A percentile compares a stretch with the other conserved stretches of the same genome.
phyloP scores from a whole-genome alignment of 2,329 filamentous ascomycete species.

The Colletotrichum euphorbiae region DNA sequence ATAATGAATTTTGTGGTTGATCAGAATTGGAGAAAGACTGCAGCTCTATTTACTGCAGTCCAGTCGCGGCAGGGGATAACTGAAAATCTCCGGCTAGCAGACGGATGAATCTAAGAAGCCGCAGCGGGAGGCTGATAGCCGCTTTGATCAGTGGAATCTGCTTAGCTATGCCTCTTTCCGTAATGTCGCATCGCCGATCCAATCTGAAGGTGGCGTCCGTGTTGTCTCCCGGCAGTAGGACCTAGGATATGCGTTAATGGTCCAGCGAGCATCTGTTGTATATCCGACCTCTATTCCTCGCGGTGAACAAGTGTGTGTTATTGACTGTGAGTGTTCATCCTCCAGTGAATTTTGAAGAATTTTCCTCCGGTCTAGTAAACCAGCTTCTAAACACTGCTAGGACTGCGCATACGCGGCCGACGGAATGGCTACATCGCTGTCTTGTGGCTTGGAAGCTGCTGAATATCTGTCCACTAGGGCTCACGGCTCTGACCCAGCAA shows the following conservation, averaged over 20 bases:
- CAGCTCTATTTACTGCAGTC: too few relatives aligned
- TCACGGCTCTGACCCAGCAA: not conserved
- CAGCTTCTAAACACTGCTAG: not conserved
- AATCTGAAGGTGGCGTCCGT: not conserved
- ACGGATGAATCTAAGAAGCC: not conserved
- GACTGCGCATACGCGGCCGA: not conserved
- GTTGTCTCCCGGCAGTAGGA: not conserved
- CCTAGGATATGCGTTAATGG: not conserved
- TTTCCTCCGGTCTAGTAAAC: not conserved
- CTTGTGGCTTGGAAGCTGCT: not conserved
- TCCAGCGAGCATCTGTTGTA: not conserved
- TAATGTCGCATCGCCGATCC: not conserved
- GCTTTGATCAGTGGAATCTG: not conserved
- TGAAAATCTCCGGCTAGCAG: not conserved
- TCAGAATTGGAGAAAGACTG: too few relatives aligned
- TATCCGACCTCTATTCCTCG: not conserved
- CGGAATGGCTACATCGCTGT: not conserved
- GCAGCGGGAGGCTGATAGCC: not conserved
- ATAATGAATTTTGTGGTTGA: too few relatives aligned
- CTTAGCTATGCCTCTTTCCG: not conserved
- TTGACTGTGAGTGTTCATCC: not conserved
- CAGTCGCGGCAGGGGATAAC: too few relatives aligned
- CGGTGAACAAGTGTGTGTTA: not conserved
- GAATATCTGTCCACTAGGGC: not conserved
- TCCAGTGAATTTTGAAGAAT: not conserved